phyloP scores from a whole-genome alignment of 176 grass and related monocot species.

The Carex parvula region DNA sequence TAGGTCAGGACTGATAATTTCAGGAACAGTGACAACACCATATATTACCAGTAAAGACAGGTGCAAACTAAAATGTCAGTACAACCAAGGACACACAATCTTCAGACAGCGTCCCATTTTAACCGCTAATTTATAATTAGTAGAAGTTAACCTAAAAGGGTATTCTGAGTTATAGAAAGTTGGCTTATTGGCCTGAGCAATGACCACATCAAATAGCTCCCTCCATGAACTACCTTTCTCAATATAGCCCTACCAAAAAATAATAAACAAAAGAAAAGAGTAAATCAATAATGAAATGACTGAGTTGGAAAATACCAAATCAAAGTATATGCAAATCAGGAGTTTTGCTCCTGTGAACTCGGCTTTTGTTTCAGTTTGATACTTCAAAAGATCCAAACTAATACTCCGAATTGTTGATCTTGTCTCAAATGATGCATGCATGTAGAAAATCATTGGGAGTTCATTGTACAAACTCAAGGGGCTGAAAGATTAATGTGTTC shows the following conservation, averaged over 20 bases:
- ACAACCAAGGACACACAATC: background rate
- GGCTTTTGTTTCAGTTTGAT: background rate
- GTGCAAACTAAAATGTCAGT: background rate
- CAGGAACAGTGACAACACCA: background rate
- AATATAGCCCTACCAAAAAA: slow-evolving; percentile 50
- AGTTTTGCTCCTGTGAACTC: background rate
- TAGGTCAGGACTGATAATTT: background rate
- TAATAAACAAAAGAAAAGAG: slow-evolving; percentile 20
- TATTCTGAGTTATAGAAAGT: slow-evolving; percentile 91
- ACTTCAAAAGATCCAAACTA: background rate
- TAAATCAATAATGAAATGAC: background rate
- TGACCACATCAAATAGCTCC: slow-evolving; percentile 96
- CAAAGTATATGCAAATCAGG: background rate
- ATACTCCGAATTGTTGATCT: background rate
- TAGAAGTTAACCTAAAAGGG: slow-evolving; percentile 65
- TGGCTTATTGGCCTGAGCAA: slow-evolving; percentile 95
- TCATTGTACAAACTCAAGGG: slow-evolving; percentile 1
- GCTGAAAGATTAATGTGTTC: background rate
- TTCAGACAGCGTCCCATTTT: background rate
- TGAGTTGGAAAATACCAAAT: background rate
- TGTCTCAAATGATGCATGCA: slow-evolving; percentile 1
- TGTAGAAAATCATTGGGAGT: background rate
- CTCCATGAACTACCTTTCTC: slow-evolving; percentile 84
- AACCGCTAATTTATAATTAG: background rate
- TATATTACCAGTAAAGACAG: background rate